Evolutionary conservation across 495 filamentous ascomycete genomes (phyloP).

Genomic region (Trichoderma orchidacearum): DNA sequence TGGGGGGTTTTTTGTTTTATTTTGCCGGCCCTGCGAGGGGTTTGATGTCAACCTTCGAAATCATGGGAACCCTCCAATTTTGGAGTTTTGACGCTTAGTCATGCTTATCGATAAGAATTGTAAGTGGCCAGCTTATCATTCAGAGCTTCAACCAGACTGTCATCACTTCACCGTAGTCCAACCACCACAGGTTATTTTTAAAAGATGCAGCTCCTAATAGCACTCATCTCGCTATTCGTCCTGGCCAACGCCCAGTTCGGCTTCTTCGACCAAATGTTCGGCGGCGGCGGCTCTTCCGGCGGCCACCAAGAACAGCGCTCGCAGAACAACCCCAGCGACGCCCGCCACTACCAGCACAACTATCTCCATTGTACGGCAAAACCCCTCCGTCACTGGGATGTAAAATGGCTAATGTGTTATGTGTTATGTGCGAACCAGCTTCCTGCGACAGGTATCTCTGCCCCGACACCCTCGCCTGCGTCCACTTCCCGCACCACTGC

Average conservation of each 20-base stretch:
- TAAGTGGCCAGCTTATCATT: neutral
- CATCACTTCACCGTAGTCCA: neutral
- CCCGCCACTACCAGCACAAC: conserved; percentile 56
- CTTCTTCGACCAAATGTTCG: conserved; percentile 75
- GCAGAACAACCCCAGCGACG: conserved; percentile 70
- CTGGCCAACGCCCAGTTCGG: conserved; percentile 52
- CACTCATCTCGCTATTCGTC: conserved; percentile 17
- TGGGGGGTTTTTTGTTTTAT: neutral
- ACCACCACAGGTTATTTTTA: neutral
- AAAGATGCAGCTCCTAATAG: conserved; percentile 18
- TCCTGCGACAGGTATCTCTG: conserved; percentile 86
- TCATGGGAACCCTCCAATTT: neutral
- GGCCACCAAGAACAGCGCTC: conserved; percentile 49
- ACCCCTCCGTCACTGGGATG: too few species aligned
- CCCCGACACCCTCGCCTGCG: conserved; percentile 77
- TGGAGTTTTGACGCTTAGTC: conserved; percentile 29
- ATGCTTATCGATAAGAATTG: conserved; percentile 7
- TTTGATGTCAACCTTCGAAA: neutral
- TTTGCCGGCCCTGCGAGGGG: neutral
- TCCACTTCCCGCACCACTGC: conserved; percentile 88
- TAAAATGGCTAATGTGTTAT: neutral
- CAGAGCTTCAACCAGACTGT: neutral
- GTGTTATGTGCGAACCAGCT: conserved; percentile 16
- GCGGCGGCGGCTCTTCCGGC: conserved; percentile 37
- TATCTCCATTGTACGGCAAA: conserved; percentile 39